phyloP scores from a whole-genome alignment of 805 yeast genomes.

The Suhomyces pyralidae region DNA sequence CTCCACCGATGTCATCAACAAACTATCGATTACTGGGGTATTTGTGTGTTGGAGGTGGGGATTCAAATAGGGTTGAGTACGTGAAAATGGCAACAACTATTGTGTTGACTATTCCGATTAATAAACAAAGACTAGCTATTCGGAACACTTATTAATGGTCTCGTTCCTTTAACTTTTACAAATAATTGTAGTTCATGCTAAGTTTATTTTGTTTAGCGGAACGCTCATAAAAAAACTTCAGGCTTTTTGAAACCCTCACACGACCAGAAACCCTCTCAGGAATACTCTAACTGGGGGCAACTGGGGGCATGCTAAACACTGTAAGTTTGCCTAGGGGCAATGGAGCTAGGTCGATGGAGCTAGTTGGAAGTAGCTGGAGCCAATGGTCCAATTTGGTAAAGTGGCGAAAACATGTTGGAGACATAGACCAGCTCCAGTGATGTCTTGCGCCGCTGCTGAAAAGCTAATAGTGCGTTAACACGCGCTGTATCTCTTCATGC shows the following conservation, averaged over 20 bases:
- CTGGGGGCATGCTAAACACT: no score
- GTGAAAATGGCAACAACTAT: neutral
- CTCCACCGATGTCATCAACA: neutral
- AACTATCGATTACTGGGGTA: neutral
- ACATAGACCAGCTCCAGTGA: neutral
- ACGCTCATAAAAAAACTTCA: slow-evolving; percentile 2
- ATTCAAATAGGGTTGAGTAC: neutral
- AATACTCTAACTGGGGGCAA: no score
- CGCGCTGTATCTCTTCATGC: neutral
- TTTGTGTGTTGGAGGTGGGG: neutral
- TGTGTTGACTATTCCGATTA: neutral
- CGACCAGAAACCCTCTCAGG: slow-evolving; percentile 2
- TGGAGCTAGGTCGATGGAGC: no score
- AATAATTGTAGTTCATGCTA: neutral
- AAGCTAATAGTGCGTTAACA: neutral
- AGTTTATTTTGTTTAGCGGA: neutral
- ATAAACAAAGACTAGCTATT: neutral
- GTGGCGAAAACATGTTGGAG: neutral
- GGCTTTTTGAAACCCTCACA: slow-evolving; percentile 1
- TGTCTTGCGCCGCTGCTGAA: neutral
- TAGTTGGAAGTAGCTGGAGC: neutral
- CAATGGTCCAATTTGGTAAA: neutral
- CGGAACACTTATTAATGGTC: neutral
- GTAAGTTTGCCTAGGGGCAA: no score
- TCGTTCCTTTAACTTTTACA: neutral